These are phyloP conservation scores for Phytophthora capsici DNA, from an alignment of 352 stramenopile species.

Conservation along the genomic window DNA sequence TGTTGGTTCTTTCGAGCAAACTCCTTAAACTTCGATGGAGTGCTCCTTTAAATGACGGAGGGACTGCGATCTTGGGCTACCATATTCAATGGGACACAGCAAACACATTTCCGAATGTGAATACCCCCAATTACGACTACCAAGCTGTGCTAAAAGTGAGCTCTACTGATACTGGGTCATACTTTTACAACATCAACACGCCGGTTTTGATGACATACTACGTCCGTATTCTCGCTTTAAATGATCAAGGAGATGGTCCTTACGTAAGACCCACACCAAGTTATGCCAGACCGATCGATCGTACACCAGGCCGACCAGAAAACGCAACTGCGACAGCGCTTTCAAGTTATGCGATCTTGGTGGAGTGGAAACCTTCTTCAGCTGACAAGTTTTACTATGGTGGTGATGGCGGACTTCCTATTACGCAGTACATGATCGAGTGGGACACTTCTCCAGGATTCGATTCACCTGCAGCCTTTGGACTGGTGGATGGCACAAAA, in stretches of 20 bases:
- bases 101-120: constrained; percentile 74
- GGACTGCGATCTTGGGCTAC: constrained; percentile 85
- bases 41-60: constrained; percentile 68
- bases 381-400: constrained; percentile 87
- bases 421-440: constrained; percentile 96
- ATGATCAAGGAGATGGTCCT: constrained; percentile 85
- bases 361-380: constrained; percentile 90
- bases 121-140: constrained; percentile 72
- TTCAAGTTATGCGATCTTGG: constrained; percentile 90
- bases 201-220: constrained; percentile 73
- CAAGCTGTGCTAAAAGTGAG: constrained; percentile 51
- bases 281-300: constrained; percentile 63
- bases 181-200: constrained; percentile 93
- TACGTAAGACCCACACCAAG: constrained; percentile 50
- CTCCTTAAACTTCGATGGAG: constrained; percentile 86
- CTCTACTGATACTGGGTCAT: constrained; percentile 51
- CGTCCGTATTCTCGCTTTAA: constrained; percentile 92
- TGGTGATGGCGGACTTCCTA: constrained; percentile 90
- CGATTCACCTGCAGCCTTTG: constrained; percentile 86
- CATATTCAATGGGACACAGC: constrained; percentile 92
- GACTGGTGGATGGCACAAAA: constrained; percentile 49
- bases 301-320: constrained; percentile 79
- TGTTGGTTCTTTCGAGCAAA: constrained; percentile 68
- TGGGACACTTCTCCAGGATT: constrained; percentile 93
- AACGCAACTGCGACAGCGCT: constrained; percentile 70